These are phyloP conservation scores for Hygrophorus russula DNA, from an alignment of 768 basidiomycete genomes.

Conservation along the genomic window DNA sequence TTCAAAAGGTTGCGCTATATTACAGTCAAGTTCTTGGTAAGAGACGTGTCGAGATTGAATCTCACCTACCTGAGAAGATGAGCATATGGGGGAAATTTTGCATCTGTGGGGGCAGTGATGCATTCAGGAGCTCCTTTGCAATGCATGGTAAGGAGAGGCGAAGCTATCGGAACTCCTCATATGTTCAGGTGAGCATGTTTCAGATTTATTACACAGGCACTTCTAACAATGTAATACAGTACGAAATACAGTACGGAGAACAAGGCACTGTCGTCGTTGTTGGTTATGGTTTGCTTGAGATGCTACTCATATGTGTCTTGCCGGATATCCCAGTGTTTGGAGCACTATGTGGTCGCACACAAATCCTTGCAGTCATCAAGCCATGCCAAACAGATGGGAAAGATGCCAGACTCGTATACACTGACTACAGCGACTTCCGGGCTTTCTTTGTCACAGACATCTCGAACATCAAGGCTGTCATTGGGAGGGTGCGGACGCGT, in stretches of 20 bases:
- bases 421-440: background rate
- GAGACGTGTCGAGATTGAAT: background rate
- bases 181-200: constrained; percentile 1
- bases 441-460: constrained; percentile 8
- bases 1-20: constrained; percentile 11
- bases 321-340: background rate
- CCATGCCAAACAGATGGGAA: constrained; percentile 8
- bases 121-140: constrained; percentile 8
- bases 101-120: constrained; percentile 15
- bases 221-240: background rate
- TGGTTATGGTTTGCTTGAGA: constrained; percentile 9
- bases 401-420: constrained; percentile 7
- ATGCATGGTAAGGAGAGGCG: background rate
- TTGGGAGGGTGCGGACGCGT: constrained; percentile 6
- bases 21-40: constrained; percentile 7
- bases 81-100: constrained; percentile 16
- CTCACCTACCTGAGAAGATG: constrained; percentile 9
- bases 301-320: constrained; percentile 9
- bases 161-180: background rate
- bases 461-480: constrained; percentile 5
- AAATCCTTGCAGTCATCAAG: constrained; percentile 8
- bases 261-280: background rate
- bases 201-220: background rate
- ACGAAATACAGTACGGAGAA: constrained; percentile 2
- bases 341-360: background rate